Percentiles rank a stretch among this genome's conserved stretches.
phyloP scores from a whole-genome alignment of 371 early-diverging fungal species.

The Syncephalastrum sp. region DNA sequence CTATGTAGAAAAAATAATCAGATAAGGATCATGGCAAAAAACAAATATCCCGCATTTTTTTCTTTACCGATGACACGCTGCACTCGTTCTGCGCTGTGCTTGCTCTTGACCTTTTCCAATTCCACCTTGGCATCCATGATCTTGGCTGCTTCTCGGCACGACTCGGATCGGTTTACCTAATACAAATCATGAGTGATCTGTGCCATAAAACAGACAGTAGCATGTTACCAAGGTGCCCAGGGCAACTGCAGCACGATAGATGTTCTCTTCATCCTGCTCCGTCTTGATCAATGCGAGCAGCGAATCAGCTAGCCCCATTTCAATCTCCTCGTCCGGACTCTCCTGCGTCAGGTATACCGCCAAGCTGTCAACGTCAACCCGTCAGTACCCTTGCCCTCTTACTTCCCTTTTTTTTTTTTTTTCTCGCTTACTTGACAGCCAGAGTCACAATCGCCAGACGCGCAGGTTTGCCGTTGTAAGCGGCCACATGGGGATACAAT shows the following conservation, averaged over 20 bases:
- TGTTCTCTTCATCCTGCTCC: slow-evolving; percentile 52
- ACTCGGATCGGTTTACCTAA: slow-evolving; percentile 23
- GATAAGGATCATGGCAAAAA: too few species aligned
- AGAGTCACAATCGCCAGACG: slow-evolving; percentile 40
- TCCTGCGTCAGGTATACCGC: slow-evolving; percentile 35
- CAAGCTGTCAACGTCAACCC: slow-evolving; percentile 11
- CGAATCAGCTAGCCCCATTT: slow-evolving; percentile 43
- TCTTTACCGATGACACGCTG: slow-evolving; percentile 19
- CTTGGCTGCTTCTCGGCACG: slow-evolving; percentile 32
- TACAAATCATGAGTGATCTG: background rate
- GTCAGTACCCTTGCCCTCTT: background rate
- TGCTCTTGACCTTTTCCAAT: slow-evolving; percentile 12
- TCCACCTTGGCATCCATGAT: slow-evolving; percentile 32
- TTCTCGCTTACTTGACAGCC: slow-evolving; percentile 38
- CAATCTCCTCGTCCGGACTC: slow-evolving; percentile 41
- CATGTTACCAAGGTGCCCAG: slow-evolving; percentile 57
- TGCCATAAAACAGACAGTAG: too few species aligned
- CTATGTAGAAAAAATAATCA: too few species aligned
- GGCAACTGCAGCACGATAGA: slow-evolving; percentile 56
- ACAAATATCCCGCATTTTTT: background rate
- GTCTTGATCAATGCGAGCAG: slow-evolving; percentile 48
- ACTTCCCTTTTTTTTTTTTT: background rate
- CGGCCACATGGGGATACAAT: slow-evolving; percentile 29
- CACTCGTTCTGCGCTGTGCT: slow-evolving; percentile 16
- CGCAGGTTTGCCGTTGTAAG: slow-evolving; percentile 25